Conservation (phyloP, 352 stramenopile species). For the Globisporangium carolinianum region DNA sequence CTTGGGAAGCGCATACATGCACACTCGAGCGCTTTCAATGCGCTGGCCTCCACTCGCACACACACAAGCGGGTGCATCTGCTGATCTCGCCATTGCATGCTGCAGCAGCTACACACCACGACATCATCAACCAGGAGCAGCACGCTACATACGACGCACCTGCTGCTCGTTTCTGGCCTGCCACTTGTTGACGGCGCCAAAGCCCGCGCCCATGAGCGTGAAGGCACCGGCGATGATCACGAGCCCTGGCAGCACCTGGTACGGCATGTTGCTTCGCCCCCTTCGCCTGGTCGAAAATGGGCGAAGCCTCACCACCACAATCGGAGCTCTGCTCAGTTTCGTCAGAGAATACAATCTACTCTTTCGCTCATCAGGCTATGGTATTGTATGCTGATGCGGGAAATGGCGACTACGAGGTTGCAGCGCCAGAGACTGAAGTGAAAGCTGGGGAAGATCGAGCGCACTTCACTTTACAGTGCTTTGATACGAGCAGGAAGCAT, state of each 20-base stretch:
- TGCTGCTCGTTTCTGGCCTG: conserved; percentile 61
- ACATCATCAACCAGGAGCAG: background rate
- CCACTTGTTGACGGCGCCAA: conserved; percentile 70
- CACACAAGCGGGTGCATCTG: background rate
- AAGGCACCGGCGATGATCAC: conserved; percentile 70
- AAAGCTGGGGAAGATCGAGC: background rate
- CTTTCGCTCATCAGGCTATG: background rate
- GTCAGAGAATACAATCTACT: background rate
- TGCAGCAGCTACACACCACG: background rate
- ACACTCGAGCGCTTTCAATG: background rate
- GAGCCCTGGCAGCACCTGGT: conserved; percentile 78
- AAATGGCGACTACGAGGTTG: background rate
- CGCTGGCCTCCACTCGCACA: background rate
- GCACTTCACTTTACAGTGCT: background rate
- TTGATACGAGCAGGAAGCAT: background rate
- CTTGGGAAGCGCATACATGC: no score
- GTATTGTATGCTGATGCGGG: background rate
- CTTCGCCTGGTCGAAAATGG: conserved; percentile 3
- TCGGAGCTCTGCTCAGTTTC: background rate
- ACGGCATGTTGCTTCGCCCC: conserved; percentile 51
- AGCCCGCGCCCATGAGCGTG: conserved; percentile 71
- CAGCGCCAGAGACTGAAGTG: background rate
- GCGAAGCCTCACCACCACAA: conserved; percentile 14
- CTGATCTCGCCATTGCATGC: no score
- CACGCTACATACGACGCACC: conserved; percentile 25